Percentiles rank a stretch among this genome's conserved stretches.
phyloP scores from a whole-genome alignment of 352 stramenopile species.

The Pythium rishiriense region DNA sequence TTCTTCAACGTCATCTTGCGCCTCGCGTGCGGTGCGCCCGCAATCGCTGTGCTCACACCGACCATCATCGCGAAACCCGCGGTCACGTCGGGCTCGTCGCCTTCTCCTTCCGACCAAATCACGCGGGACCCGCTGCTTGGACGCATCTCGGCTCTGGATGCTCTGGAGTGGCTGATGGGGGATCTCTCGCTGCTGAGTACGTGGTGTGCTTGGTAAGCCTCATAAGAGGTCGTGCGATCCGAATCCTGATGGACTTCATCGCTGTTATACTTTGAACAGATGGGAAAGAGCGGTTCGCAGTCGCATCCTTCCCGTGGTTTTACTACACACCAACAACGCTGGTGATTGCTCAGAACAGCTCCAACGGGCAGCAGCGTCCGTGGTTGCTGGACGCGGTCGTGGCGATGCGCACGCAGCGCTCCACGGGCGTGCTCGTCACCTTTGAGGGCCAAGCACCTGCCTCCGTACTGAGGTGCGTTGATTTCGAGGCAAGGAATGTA shows the following conservation, averaged over 20 bases:
- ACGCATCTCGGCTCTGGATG: slow-evolving; percentile 38
- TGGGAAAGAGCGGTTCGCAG: slow-evolving; percentile 29
- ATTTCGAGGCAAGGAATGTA: no score
- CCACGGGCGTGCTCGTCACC: slow-evolving; percentile 34
- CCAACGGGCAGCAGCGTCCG: not conserved
- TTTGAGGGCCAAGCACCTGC: not conserved
- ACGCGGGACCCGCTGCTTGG: slow-evolving; percentile 39
- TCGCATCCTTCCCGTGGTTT: slow-evolving; percentile 49
- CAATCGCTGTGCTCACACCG: slow-evolving; percentile 42
- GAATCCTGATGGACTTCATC: not conserved
- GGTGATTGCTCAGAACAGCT: not conserved
- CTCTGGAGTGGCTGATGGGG: slow-evolving; percentile 58
- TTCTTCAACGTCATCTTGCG: slow-evolving; percentile 61
- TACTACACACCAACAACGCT: slow-evolving; percentile 38
- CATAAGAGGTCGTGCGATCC: not conserved
- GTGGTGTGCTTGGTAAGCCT: slow-evolving; percentile 3
- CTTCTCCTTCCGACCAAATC: not conserved
- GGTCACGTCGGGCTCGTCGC: no score
- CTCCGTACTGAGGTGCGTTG: slow-evolving; percentile 4
- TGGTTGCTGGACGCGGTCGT: slow-evolving; percentile 35
- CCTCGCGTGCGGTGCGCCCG: slow-evolving; percentile 45
- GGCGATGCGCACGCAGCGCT: slow-evolving; percentile 31
- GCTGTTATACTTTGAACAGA: slow-evolving; percentile 8
- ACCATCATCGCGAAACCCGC: not conserved
- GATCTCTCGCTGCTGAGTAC: slow-evolving; percentile 60